Evolutionary conservation across 2,329 filamentous ascomycete species (phyloP), one percentile per base, ranked within the genome.

Genomic region (Remersonia thermophila): DNA sequence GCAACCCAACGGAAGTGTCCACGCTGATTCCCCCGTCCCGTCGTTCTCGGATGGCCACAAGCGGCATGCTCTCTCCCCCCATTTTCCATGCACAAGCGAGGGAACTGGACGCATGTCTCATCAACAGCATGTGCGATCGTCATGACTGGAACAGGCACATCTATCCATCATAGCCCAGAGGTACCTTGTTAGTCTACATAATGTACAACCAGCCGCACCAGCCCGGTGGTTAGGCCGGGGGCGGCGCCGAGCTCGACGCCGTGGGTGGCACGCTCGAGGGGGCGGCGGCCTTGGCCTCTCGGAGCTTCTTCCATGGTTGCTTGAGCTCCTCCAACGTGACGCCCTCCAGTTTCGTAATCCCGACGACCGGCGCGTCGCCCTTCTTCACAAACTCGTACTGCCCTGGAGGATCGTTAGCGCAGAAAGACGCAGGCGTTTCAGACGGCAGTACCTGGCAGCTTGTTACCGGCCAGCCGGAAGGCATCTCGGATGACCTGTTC

Each of bases 401-500:
- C 2, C 83, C 82, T 82, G 37, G 16, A 14, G 14, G 26, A 32
- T 28, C 14, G 34, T 38, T 34, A 44, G 37, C 32, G 12, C 34
- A 16, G 30, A 12, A 23, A 11, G 30, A 26, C 12, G 16, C 13
- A 4, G n/a, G 5, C 27, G 18, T 1, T 8, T 16, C 3, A 30
- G 26, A 17, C 11, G 23, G 0, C 18, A 7, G 17, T 63, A 86
- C 84, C 86, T 34, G 91, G 91, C 59, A 98, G 66, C 66, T 98
- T 98, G 61, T 93, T 85, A 29, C 84, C 91, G 12, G 91, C 91
- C 56, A 98, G 64, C 45, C 91, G 74, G 63, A 98, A 93, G 23
- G 91, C 91, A 66, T 98, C 91, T 48, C 79, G 76, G 15, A 83
- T 87, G 46, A 98, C 77, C 64, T 94, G 83, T 66, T 98, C 91